Base-by-base conservation (phyloP, 805 yeast genomes). In the Saitoella complicata region DNA sequence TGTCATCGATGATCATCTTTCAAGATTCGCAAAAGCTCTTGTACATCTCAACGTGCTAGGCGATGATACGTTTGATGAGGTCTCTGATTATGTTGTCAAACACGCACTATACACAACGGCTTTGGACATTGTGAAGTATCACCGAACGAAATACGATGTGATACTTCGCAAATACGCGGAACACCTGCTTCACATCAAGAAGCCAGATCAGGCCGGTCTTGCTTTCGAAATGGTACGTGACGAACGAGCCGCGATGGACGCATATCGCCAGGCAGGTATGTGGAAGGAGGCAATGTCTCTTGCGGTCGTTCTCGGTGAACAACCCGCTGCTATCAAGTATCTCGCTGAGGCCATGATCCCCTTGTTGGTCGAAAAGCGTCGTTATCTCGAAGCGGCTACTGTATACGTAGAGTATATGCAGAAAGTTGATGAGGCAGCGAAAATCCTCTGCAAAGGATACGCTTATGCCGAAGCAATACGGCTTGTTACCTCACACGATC, bases 281-380 rank as follows among this genome's bases (percentile, higher is more conserved):
- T 91, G 97, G 97, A 73, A 71, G 51, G 93, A 84, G 56, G 94
- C 96, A 0, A 58, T 91, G 37, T 53, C 85, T 0, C 63, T 84
- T 44, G 64, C 68, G 32, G 58, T 55, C 31, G 55, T 68, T 2
- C 39, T 44, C 11, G 51, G 48, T n/a, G 65, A 63, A 32, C 63
- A 66, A 44, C 62, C 63, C 4, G 68, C 64, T 1, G 55, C 66
- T 40, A 55, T 72, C 10, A 51, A 51, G 6, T 72, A 67, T 0
- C 65, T 74, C 12, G 78, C 84, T 6, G n/a, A 31, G 35, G 69
- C 72, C 44, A 68, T 91, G 46, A 76, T 81, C 8, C 62, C 69
- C 1, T 59, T 74, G 1, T 68, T 84, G 43, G 65, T 70, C 1
- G 86, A 78, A 35, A 53, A 58, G 30, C 88, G 82, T 57, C 71